These are phyloP conservation scores for Bruguiera hainesii DNA, from an alignment of 441 rosid species.

Conservation along the genomic window DNA sequence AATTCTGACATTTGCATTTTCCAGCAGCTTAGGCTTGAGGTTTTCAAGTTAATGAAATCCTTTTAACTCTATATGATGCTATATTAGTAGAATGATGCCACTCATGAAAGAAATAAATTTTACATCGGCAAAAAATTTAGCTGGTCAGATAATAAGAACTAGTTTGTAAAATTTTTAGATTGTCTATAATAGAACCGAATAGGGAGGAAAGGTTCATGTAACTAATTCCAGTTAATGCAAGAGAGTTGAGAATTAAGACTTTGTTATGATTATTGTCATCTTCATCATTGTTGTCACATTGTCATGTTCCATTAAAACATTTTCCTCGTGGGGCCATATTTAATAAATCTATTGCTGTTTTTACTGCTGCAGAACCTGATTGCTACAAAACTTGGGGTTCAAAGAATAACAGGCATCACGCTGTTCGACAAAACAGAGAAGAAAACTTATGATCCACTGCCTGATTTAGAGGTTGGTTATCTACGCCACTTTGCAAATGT, in stretches of 20 bases:
- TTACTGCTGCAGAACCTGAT: slow-evolving; percentile 64
- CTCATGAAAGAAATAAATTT: not conserved
- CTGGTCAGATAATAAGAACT: not conserved
- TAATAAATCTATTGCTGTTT: not conserved
- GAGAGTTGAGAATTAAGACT: too few species aligned
- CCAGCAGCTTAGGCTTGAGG: not conserved
- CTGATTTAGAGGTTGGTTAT: slow-evolving; percentile 77
- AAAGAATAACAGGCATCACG: slow-evolving; percentile 72
- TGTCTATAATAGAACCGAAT: too few species aligned
- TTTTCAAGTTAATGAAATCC: not conserved
- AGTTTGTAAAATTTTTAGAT: not conserved
- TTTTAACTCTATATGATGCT: not conserved
- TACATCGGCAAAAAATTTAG: not conserved
- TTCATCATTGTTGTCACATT: too few species aligned
- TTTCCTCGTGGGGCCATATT: too few species aligned
- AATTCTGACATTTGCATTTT: slow-evolving; percentile 9
- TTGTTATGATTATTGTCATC: too few species aligned
- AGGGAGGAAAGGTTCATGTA: too few species aligned
- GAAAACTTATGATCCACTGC: slow-evolving; percentile 63
- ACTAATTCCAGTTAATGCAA: too few species aligned
- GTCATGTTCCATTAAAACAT: too few species aligned
- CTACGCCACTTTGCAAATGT: slow-evolving; percentile 2
- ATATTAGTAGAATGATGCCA: not conserved
- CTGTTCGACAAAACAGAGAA: slow-evolving; percentile 68
- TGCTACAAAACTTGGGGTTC: slow-evolving; percentile 86